Evolutionary conservation across 2,329 filamentous ascomycete genomes (phyloP).

Genomic region (Balansia obtecta): DNA sequence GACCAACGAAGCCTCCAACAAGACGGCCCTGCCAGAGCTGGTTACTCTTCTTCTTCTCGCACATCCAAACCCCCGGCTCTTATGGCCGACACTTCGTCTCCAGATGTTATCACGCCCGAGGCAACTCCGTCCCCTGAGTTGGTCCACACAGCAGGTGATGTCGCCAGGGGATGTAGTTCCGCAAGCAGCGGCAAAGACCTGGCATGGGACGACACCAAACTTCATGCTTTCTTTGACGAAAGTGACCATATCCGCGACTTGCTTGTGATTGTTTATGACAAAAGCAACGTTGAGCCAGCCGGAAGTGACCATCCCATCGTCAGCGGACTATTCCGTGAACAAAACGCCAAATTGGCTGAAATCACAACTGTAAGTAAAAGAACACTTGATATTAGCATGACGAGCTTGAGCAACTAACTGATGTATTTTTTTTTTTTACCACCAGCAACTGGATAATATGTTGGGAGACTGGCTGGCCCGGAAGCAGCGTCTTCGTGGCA

Average conservation of each 20-base stretch:
- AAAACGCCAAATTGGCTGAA: slow-evolving; percentile 73
- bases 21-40: slow-evolving; percentile 12
- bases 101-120: slow-evolving; percentile 50
- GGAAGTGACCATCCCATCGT: slow-evolving; percentile 78
- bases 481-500: slow-evolving; percentile 49
- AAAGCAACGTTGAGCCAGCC: slow-evolving; percentile 67
- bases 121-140: slow-evolving; percentile 55
- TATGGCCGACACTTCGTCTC: slow-evolving; percentile 58
- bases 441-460: slow-evolving; percentile 70
- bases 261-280: slow-evolving; percentile 85
- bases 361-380: slow-evolving; percentile 56
- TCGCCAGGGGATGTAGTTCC: slow-evolving; percentile 23
- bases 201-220: slow-evolving; percentile 75
- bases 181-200: slow-evolving; percentile 25
- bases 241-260: slow-evolving; percentile 81
- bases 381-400: no score
- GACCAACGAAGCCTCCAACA: background rate
- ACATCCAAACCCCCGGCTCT: slow-evolving; percentile 50
- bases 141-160: slow-evolving; percentile 32
- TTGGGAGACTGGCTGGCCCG: slow-evolving; percentile 69
- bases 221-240: slow-evolving; percentile 85
- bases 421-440: background rate
- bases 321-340: slow-evolving; percentile 68
- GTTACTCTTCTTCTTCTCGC: slow-evolving; percentile 15
- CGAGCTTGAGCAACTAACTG: background rate